A percentile compares a stretch with the other conserved stretches of the same genome.
phyloP scores from a whole-genome alignment of 2,329 filamentous ascomycete genomes.

The Diplodia scrobiculata region DNA sequence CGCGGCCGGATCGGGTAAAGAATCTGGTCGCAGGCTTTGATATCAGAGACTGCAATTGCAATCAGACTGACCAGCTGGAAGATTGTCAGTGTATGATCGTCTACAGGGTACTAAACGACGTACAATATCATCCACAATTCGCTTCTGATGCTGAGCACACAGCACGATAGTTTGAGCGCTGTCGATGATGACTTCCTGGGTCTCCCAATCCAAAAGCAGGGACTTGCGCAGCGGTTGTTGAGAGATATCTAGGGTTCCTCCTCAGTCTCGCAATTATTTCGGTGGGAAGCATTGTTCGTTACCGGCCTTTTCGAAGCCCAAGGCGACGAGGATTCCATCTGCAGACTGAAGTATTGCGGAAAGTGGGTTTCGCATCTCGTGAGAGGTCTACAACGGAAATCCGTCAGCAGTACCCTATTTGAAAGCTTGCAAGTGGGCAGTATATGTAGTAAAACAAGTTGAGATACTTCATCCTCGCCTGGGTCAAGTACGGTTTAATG shows the following conservation, averaged over 20 bases:
- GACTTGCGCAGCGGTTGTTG: constrained; percentile 25
- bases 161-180: constrained; percentile 37
- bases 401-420: neutral
- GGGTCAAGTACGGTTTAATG: neutral
- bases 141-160: constrained; percentile 42
- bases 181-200: constrained; percentile 30
- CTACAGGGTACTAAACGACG: neutral
- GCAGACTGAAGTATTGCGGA: constrained; percentile 41
- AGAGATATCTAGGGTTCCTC: too few species aligned
- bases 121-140: constrained; percentile 34
- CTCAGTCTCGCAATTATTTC: neutral
- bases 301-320: constrained; percentile 3
- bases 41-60: neutral
- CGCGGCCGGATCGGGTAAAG: neutral
- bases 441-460: neutral
- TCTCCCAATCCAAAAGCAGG: constrained; percentile 13
- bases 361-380: constrained; percentile 31
- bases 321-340: constrained; percentile 39
- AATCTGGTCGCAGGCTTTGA: too few species aligned
- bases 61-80: constrained; percentile 6
- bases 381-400: constrained; percentile 4
- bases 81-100: neutral
- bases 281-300: neutral
- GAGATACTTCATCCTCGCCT: too few species aligned
- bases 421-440: neutral